Percentiles rank a stretch among this genome's conserved stretches.
phyloP scores from a whole-genome alignment of 495 filamentous ascomycete genomes.

The Daldinia caldariorum region DNA sequence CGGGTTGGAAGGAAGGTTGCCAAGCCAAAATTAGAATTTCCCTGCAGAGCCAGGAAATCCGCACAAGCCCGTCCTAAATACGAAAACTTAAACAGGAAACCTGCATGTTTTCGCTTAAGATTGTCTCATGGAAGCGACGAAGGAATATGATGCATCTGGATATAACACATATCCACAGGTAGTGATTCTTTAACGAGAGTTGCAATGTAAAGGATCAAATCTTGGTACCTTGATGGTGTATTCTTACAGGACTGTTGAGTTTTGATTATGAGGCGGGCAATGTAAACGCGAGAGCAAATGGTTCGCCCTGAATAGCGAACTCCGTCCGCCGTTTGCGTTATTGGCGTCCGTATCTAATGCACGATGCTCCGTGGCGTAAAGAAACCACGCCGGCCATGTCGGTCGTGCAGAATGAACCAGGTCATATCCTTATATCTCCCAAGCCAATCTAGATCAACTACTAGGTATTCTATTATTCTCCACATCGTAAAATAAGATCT shows the following conservation, averaged over 20 bases:
- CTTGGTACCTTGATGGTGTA: neutral
- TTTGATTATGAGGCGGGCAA: neutral
- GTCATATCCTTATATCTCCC: neutral
- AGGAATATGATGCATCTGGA: no score
- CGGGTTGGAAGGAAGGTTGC: neutral
- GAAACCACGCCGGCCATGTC: neutral
- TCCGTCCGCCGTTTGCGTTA: constrained; percentile 10
- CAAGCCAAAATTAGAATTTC: neutral
- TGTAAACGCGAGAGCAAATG: neutral
- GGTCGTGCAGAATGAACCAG: neutral
- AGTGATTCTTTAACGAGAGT: neutral
- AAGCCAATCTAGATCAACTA: neutral
- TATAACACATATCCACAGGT: neutral
- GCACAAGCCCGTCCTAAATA: neutral
- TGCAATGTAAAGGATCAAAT: neutral
- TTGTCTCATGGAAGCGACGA: neutral
- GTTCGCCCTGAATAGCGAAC: constrained; percentile 14
- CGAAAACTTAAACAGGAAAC: neutral
- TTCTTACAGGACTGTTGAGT: neutral
- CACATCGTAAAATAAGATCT: constrained; percentile 10
- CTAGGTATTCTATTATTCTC: neutral
- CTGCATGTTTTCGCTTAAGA: neutral
- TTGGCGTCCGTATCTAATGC: constrained; percentile 1
- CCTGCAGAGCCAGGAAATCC: neutral
- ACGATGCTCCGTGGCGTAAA: constrained; percentile 9